Percentiles rank a stretch among this genome's conserved stretches.
Conservation (phyloP, 2,329 filamentous ascomycete species). For the Cryphonectria radicalis region DNA sequence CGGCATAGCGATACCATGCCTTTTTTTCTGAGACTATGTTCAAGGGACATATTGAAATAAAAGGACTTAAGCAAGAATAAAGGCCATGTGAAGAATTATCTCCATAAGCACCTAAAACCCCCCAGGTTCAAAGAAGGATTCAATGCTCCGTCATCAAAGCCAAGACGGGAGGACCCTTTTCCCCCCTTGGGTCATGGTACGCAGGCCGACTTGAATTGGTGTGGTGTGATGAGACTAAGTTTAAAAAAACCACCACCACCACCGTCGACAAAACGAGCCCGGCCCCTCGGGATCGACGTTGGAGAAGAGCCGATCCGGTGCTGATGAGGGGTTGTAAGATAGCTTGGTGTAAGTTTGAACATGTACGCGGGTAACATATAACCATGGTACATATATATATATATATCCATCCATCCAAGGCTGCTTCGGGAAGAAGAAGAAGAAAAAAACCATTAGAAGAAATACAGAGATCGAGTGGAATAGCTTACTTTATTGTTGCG, state of each 20-base stretch:
- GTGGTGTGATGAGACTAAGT: not conserved
- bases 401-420: too few relatives aligned
- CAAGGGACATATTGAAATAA: not conserved
- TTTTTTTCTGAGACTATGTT: not conserved
- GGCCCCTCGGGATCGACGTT: too few relatives aligned
- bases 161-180: not conserved
- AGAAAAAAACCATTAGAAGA: too few relatives aligned
- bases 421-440: too few relatives aligned
- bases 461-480: too few relatives aligned
- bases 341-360: too few relatives aligned
- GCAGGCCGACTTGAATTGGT: not conserved
- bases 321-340: too few relatives aligned
- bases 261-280: not conserved
- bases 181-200: not conserved
- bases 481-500: too few relatives aligned
- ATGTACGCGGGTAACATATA: too few relatives aligned
- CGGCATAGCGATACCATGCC: not conserved
- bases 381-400: too few relatives aligned
- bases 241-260: not conserved
- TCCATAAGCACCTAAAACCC: not conserved
- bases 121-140: not conserved
- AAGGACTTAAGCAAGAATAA: not conserved
- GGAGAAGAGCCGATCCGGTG: too few relatives aligned
- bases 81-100: too few relatives aligned
- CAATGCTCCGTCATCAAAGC: not conserved